Percentiles rank a stretch among this genome's conserved stretches.
Evolutionary conservation across 768 basidiomycete genomes (phyloP).

Genomic region (Boletus sp.): DNA sequence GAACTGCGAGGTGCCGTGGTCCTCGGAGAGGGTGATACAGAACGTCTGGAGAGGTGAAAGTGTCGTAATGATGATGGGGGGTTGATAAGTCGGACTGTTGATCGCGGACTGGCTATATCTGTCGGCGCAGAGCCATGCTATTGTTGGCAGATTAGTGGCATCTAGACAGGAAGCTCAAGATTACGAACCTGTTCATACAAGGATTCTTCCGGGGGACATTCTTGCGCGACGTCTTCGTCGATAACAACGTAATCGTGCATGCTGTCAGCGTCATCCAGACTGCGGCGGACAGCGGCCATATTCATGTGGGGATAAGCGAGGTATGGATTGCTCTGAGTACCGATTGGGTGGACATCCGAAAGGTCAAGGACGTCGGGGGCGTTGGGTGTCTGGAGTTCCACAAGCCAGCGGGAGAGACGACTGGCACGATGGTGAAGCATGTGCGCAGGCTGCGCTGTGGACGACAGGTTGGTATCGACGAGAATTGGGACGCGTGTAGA

Average conservation of each 20-base stretch:
- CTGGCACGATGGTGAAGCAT: slow-evolving; percentile 37
- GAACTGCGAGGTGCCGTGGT: slow-evolving; percentile 34
- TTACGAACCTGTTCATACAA: slow-evolving; percentile 27
- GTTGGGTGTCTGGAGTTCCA: slow-evolving; percentile 35
- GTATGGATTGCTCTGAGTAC: slow-evolving; percentile 38
- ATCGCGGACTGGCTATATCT: slow-evolving; percentile 30
- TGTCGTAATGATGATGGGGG: slow-evolving; percentile 41
- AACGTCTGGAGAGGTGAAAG: slow-evolving; percentile 42
- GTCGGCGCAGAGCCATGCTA: slow-evolving; percentile 23
- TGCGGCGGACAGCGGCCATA: slow-evolving; percentile 26
- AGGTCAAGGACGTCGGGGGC: slow-evolving; percentile 19
- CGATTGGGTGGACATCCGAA: slow-evolving; percentile 24
- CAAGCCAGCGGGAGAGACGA: slow-evolving; percentile 45
- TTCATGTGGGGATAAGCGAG: slow-evolving; percentile 40
- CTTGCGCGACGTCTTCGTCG: slow-evolving; percentile 31
- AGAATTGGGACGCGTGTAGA: slow-evolving; percentile 13
- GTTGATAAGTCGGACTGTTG: slow-evolving; percentile 36
- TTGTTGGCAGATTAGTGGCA: slow-evolving; percentile 16
- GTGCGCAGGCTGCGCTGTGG: not conserved
- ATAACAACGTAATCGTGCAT: slow-evolving; percentile 43
- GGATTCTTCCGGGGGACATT: slow-evolving; percentile 22
- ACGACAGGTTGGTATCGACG: slow-evolving; percentile 9
- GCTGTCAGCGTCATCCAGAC: slow-evolving; percentile 34
- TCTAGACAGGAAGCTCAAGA: slow-evolving; percentile 20
- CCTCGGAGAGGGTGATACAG: slow-evolving; percentile 40